phyloP scores from a whole-genome alignment of 1,139 yeast species.

The Candida tropicalis region DNA sequence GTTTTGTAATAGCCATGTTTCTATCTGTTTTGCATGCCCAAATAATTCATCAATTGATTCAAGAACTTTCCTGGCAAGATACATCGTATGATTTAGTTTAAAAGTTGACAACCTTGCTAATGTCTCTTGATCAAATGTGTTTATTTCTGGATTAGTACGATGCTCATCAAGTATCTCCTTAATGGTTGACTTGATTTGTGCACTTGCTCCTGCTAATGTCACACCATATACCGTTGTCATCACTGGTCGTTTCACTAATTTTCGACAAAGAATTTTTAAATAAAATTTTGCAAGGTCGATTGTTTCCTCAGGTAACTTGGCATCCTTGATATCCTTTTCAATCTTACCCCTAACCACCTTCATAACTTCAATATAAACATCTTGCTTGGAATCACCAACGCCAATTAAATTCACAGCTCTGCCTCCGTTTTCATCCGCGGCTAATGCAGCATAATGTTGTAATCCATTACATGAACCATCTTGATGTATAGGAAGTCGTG shows the following conservation, averaged over 20 bases:
- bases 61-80: slow-evolving; percentile 31
- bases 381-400: slow-evolving; percentile 25
- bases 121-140: slow-evolving; percentile 5
- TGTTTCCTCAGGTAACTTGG: background rate
- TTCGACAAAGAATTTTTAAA: slow-evolving; percentile 28
- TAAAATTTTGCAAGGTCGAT: slow-evolving; percentile 20
- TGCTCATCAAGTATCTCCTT: slow-evolving; percentile 23
- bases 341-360: slow-evolving; percentile 27
- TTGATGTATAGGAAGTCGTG: slow-evolving; percentile 44
- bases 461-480: slow-evolving; percentile 54
- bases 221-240: slow-evolving; percentile 55
- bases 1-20: slow-evolving; percentile 39
- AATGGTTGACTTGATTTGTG: slow-evolving; percentile 33
- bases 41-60: slow-evolving; percentile 39
- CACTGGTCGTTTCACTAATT: slow-evolving; percentile 45
- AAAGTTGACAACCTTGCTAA: slow-evolving; percentile 6
- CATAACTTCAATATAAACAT: slow-evolving; percentile 40
- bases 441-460: slow-evolving; percentile 51
- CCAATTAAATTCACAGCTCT: slow-evolving; percentile 41
- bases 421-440: slow-evolving; percentile 40
- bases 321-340: slow-evolving; percentile 12
- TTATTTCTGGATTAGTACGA: slow-evolving; percentile 14
- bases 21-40: slow-evolving; percentile 35
- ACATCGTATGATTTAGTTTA: slow-evolving; percentile 18
- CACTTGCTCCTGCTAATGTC: slow-evolving; percentile 38